phyloP scores from a whole-genome alignment of 2,329 filamentous ascomycete genomes.

The Aspergillus amoenus region DNA sequence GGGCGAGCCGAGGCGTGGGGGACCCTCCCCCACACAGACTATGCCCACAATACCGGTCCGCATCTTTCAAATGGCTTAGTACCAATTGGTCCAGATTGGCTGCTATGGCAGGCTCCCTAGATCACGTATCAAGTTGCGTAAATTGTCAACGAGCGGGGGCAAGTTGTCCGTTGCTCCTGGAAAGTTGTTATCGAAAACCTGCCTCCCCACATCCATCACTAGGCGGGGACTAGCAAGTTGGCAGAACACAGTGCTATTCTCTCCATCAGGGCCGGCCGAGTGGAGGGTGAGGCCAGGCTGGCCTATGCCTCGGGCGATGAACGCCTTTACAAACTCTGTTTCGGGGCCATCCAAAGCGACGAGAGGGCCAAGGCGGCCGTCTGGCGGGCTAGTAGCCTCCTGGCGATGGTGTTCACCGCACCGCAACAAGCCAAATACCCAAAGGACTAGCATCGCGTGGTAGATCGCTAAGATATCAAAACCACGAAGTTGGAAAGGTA shows the following conservation, averaged over 20 bases:
- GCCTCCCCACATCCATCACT: slow-evolving; percentile 5
- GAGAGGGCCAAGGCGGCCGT: background rate
- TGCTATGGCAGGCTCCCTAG: slow-evolving; percentile 1
- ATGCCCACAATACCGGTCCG: background rate
- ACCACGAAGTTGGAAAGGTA: slow-evolving; percentile 6
- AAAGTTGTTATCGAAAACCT: slow-evolving; percentile 6
- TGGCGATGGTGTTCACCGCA: background rate
- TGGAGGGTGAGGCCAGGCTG: background rate
- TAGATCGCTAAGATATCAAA: slow-evolving; percentile 4
- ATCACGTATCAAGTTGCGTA: slow-evolving; percentile 5
- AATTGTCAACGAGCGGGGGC: slow-evolving; percentile 1
- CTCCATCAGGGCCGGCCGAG: background rate
- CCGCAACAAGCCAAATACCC: slow-evolving; percentile 4
- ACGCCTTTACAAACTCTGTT: background rate
- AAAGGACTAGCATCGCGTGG: background rate
- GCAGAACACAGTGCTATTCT: background rate
- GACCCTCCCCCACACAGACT: background rate
- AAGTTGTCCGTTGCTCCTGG: background rate
- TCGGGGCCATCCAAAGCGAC: background rate
- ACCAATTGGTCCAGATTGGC: background rate
- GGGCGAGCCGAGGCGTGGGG: background rate
- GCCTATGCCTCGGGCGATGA: background rate
- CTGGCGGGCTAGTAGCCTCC: too few species aligned
- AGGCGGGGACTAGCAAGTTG: slow-evolving; percentile 5
- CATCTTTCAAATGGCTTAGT: background rate